Evolutionary conservation across 2,329 filamentous ascomycete genomes (phyloP).

Genomic region (Phaeomoniella chlamydospora): DNA sequence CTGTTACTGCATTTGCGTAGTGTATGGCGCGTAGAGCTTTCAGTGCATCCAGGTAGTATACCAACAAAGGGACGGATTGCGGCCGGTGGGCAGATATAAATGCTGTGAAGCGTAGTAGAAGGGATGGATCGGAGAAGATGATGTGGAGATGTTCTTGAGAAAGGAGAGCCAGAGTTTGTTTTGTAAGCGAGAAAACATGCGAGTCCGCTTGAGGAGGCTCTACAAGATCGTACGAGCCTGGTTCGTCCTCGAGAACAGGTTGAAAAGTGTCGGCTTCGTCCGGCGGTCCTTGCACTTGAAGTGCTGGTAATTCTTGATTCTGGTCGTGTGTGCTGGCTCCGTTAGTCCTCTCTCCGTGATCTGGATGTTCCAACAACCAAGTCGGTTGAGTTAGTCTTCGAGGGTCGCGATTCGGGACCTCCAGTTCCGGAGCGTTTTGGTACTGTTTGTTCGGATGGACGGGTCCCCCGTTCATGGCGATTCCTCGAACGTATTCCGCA

Average conservation of each 20-base stretch:
- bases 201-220: conserved; percentile 13
- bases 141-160: conserved; percentile 49
- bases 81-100: conserved; percentile 49
- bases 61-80: conserved; percentile 48
- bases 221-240: conserved; percentile 19
- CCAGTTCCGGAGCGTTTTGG: too few relatives aligned
- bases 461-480: too few relatives aligned
- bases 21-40: conserved; percentile 58
- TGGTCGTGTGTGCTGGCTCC: background rate
- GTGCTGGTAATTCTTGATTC: too few relatives aligned
- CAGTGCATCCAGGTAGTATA: conserved; percentile 57
- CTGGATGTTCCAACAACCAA: too few relatives aligned
- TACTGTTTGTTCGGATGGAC: too few relatives aligned
- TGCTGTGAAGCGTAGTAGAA: conserved; percentile 51
- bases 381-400: too few relatives aligned
- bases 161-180: conserved; percentile 50
- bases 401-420: too few relatives aligned
- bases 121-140: conserved; percentile 50
- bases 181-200: conserved; percentile 40
- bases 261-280: conserved; percentile 2
- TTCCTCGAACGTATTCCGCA: too few relatives aligned
- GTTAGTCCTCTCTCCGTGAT: background rate
- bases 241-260: conserved; percentile 15
- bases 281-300: conserved; percentile 3
- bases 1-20: conserved; percentile 55